Evolutionary conservation across 257 asterid genomes (phyloP), one percentile per base, ranked within the genome.

Genomic region (Henckelia pumila): DNA sequence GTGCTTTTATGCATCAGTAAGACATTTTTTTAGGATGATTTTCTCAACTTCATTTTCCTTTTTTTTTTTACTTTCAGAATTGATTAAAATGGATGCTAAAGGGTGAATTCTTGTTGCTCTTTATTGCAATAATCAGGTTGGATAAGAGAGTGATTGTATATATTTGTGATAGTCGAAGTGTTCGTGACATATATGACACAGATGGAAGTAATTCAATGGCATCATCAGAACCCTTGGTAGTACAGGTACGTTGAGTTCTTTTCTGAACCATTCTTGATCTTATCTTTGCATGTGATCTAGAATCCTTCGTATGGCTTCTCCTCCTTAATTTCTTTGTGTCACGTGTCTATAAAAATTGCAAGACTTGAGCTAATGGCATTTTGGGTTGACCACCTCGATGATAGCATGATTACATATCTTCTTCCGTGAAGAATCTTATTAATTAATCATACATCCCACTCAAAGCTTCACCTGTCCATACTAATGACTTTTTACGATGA

Each of bases 91-190:
- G 30, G 71, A 10, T 21, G 19, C 52, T 47, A 64, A 49, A 44
- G 20, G 25, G 23, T 26, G 61, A 52, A 5, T 4, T 71, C 73
- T 68, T n/a, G 65, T 59, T 56, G 35, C 59, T 25, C 72, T 57
- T 56, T 73, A 33, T 3, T 61, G 35, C 75, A 63, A n/a, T n/a
- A n/a, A 65, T 59, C 85, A 94, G 97, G 99, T 67, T 94, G 93
- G 88, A 94, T 76, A 94, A 91, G 83, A 96, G 99, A 56, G 97
- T 92, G 68, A 92, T 92, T 50, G 98, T 89, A 67, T 92, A 92
- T 75, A 88, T 94, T 30, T 94, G 97, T 65, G 99, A 94, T 76
- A 91, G 96, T 78, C 84, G 85, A 63, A 97, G 99, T 73, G 95
- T 94, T 75, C 83, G 96, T 84, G 97, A 94, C 78, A 88, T 94